A percentile compares a stretch with the other conserved stretches of the same genome.
Evolutionary conservation across 2,329 filamentous ascomycete genomes (phyloP).

Genomic region (Sporothrix curviconia): DNA sequence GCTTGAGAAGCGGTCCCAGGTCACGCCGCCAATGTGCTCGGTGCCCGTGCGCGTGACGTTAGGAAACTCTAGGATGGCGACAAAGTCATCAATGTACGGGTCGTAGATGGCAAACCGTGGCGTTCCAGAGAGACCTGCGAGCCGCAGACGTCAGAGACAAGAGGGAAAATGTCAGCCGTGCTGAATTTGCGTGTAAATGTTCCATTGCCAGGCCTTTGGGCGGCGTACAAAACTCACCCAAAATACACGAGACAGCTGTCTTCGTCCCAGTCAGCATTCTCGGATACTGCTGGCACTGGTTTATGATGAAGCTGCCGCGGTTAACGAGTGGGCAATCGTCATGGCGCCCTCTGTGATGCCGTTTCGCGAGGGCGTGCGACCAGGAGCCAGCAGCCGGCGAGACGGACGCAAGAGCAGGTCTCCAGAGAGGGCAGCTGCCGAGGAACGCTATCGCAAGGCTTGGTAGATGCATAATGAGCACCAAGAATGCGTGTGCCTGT

Average conservation of each 20-base stretch:
- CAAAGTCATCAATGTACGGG: slow-evolving; percentile 26
- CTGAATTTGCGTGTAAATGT: too few species aligned
- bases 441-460: neutral
- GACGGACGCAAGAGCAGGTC: neutral
- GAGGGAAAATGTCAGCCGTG: too few species aligned
- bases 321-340: slow-evolving; percentile 19
- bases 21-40: slow-evolving; percentile 31
- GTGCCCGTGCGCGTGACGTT: slow-evolving; percentile 26
- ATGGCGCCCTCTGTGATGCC: neutral
- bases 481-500: neutral
- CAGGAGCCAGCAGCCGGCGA: neutral
- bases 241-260: slow-evolving; percentile 29
- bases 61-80: slow-evolving; percentile 24
- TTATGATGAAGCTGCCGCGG: slow-evolving; percentile 22
- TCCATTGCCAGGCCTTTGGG: too few species aligned
- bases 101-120: slow-evolving; percentile 29
- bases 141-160: neutral
- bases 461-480: neutral
- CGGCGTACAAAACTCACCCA: slow-evolving; percentile 24
- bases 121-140: slow-evolving; percentile 27
- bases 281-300: slow-evolving; percentile 30
- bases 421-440: neutral
- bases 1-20: slow-evolving; percentile 27
- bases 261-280: slow-evolving; percentile 31
- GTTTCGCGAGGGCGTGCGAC: neutral